Evolutionary conservation across 805 yeast genomes (phyloP).

Genomic region (Nadsonia fulvescens): DNA sequence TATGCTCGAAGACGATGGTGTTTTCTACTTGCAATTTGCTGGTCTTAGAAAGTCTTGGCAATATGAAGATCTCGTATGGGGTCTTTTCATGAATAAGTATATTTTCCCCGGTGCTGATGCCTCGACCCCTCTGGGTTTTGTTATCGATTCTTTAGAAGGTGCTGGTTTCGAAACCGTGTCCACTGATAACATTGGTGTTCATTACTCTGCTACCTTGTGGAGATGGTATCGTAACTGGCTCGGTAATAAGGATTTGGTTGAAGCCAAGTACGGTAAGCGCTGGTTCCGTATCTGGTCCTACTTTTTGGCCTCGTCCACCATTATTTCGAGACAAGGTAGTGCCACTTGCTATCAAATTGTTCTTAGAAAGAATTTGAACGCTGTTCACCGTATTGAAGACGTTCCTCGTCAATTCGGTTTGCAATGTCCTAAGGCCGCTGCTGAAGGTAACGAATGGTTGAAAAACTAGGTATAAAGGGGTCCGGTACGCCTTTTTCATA

Average conservation of each 20-base stretch:
- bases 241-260: constrained; percentile 57
- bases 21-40: constrained; percentile 74
- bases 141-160: constrained; percentile 55
- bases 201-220: constrained; percentile 81
- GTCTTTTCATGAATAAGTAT: constrained; percentile 88
- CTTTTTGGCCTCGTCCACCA: constrained; percentile 67
- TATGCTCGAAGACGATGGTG: constrained; percentile 81
- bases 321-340: constrained; percentile 82
- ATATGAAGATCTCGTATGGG: constrained; percentile 88
- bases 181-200: constrained; percentile 80
- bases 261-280: constrained; percentile 65
- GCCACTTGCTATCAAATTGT: constrained; percentile 85
- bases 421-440: constrained; percentile 23
- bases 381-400: constrained; percentile 68
- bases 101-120: constrained; percentile 97
- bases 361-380: constrained; percentile 74
- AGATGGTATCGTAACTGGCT: constrained; percentile 93
- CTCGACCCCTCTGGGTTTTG: constrained; percentile 80
- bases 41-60: constrained; percentile 89
- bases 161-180: constrained; percentile 75
- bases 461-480: too few species aligned
- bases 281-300: constrained; percentile 92
- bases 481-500: too few species aligned
- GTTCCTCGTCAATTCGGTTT: constrained; percentile 66
- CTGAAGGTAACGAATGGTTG: constrained; percentile 18